Evolutionary conservation across 805 yeast species (phyloP).

Genomic region (Ogataea parapolymorpha): DNA sequence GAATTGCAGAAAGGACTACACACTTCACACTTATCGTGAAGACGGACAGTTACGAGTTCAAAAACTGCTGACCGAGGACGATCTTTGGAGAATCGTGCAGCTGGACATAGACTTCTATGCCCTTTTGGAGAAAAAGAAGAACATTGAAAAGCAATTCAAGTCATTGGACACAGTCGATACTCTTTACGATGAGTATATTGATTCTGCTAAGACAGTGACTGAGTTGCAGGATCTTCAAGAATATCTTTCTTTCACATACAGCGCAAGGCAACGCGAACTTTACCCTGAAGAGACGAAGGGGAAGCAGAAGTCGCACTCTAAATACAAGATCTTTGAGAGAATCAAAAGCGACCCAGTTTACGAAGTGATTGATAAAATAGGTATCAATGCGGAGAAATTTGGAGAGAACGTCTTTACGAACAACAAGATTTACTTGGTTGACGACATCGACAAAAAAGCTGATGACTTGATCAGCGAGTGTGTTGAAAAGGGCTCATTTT

Average conservation of each 20-base stretch:
- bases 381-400: conserved; percentile 73
- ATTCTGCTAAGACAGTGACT: conserved; percentile 57
- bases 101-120: conserved; percentile 89
- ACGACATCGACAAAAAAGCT: conserved; percentile 63
- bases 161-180: conserved; percentile 57
- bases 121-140: conserved; percentile 64
- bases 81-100: conserved; percentile 86
- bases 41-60: conserved; percentile 44
- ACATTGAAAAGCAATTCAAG: conserved; percentile 52
- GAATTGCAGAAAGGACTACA: conserved; percentile 91
- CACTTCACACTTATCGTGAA: conserved; percentile 49
- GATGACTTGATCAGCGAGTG: conserved; percentile 49
- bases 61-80: conserved; percentile 69
- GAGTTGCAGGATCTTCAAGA: conserved; percentile 87
- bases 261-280: conserved; percentile 52
- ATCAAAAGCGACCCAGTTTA: conserved; percentile 62
- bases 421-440: conserved; percentile 67
- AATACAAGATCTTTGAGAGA: conserved; percentile 60
- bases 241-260: conserved; percentile 69
- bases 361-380: conserved; percentile 65
- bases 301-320: conserved; percentile 51
- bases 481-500: conserved; percentile 39
- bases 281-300: conserved; percentile 19
- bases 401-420: conserved; percentile 76
- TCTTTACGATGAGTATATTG: conserved; percentile 52